Evolutionary conservation across 495 filamentous ascomycete species (phyloP), one percentile per base, ranked within the genome.

Genomic region (Penicillium waksmanii): DNA sequence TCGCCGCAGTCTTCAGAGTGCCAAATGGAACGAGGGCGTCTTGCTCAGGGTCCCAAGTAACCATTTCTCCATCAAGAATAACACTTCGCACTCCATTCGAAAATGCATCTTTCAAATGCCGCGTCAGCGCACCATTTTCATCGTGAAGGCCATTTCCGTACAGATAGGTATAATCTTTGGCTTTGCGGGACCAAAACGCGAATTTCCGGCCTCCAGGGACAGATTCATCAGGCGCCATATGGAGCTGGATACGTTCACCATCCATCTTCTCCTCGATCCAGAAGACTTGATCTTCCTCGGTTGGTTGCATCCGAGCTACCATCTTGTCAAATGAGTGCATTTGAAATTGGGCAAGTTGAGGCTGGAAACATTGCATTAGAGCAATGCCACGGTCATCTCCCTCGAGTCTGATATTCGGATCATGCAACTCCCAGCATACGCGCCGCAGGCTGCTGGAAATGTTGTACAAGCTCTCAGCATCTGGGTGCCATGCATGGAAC

Each of bases 261-360:
- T 98, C 95, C 15, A 98, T 79, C 73, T 98, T 98, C 77, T 98
- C 95, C 69, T 98, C 95, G 38, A 98, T 94, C 93, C 93, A 98
- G 66, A 97, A 98, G 23, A 85, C 81, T 9, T 83, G 77, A 46
- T 93, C 86, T 4, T 90, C 85, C 49, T 89, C 85, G 1, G 84
- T 89, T 0, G 80, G 78, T 19, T 81, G 79, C 82, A 98, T 85
- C 35, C 85, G 85, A 12, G 80, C 75, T 25, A 96, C 85, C 80
- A 96, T 89, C 57, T 87, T 89, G n/a, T 89, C 84, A 64, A 98
- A 88, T 3, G 87, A 88, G 48, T 92, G 82, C 85, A 92, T 93
- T 74, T 97, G 93, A 63, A 97, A 98, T 66, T 96, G 92, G 5
- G 95, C 96, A 53, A 98, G 82, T 75, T 97, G 95, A 43, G 95